These are phyloP conservation scores for Fraxinus angustifolia DNA, from an alignment of 305 asterid genomes.

Conservation along the genomic window DNA sequence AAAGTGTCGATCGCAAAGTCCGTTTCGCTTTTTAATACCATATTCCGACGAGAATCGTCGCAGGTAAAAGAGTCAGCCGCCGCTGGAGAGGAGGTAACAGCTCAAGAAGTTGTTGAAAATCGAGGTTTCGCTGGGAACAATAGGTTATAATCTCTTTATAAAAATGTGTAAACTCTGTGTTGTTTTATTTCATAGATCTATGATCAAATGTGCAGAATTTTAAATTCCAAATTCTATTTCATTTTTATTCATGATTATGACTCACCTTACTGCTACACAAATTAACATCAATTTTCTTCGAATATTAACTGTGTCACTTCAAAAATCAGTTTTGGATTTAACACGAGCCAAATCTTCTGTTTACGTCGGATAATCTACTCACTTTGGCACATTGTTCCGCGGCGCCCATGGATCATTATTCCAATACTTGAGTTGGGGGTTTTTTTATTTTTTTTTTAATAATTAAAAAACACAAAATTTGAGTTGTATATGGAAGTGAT, in stretches of 20 bases:
- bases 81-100: not conserved
- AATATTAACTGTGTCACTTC: not conserved
- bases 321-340: not conserved
- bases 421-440: too few species aligned
- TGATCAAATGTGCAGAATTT: not conserved
- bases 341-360: not conserved
- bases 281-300: not conserved
- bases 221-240: not conserved
- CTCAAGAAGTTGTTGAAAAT: not conserved
- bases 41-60: constrained; percentile 1
- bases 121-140: not conserved
- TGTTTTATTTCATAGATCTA: not conserved
- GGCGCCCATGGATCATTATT: not conserved
- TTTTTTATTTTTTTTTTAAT: too few species aligned
- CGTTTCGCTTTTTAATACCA: constrained; percentile 9
- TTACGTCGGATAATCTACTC: not conserved
- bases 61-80: not conserved
- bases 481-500: too few species aligned
- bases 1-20: constrained; percentile 17
- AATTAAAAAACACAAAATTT: too few species aligned
- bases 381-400: not conserved
- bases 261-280: not conserved
- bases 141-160: not conserved
- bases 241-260: not conserved
- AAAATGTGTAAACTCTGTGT: constrained; percentile 8